Evolutionary conservation across 1,139 yeast genomes (phyloP).

Genomic region (Barnettozyma hawaiiensis): DNA sequence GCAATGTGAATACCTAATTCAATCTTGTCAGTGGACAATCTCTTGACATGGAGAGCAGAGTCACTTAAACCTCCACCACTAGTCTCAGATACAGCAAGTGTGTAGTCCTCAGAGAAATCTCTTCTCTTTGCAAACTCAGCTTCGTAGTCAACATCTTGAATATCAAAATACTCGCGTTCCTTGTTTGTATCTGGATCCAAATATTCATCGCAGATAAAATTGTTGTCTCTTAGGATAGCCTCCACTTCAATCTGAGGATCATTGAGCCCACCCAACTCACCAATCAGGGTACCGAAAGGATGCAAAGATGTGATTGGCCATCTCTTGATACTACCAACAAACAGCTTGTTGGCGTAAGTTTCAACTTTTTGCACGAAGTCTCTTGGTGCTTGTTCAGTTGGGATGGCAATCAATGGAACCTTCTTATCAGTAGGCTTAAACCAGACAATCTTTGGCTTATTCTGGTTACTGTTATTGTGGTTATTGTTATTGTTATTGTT

Average conservation of each 20-base stretch:
- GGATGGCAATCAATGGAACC: constrained; percentile 95
- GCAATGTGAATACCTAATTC: constrained; percentile 71
- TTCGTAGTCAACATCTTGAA: constrained; percentile 24
- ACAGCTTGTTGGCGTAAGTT: constrained; percentile 65
- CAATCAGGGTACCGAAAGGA: constrained; percentile 92
- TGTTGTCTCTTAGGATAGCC: constrained; percentile 87
- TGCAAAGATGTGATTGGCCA: constrained; percentile 99
- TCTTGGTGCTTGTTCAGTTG: constrained; percentile 95
- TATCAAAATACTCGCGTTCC: constrained; percentile 26
- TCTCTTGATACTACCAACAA: constrained; percentile 92
- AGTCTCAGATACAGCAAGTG: constrained; percentile 61
- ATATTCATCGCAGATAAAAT: constrained; percentile 84
- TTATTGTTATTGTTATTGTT: constrained; percentile 17
- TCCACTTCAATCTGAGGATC: constrained; percentile 78
- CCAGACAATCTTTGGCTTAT: constrained; percentile 94
- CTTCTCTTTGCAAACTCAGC: constrained; percentile 43
- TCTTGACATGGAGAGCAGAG: constrained; percentile 73
- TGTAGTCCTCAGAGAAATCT: constrained; percentile 56
- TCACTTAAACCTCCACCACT: constrained; percentile 57
- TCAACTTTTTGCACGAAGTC: constrained; percentile 94
- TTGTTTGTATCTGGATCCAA: constrained; percentile 27
- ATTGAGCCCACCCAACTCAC: constrained; percentile 77
- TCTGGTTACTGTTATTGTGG: constrained; percentile 19
- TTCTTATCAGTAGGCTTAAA: constrained; percentile 97
- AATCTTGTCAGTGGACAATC: constrained; percentile 50